Evolutionary conservation across 108 stramenopile genomes (phyloP), one percentile per base, ranked within the genome.

Genomic region (Aurantiochytrium sp.): DNA sequence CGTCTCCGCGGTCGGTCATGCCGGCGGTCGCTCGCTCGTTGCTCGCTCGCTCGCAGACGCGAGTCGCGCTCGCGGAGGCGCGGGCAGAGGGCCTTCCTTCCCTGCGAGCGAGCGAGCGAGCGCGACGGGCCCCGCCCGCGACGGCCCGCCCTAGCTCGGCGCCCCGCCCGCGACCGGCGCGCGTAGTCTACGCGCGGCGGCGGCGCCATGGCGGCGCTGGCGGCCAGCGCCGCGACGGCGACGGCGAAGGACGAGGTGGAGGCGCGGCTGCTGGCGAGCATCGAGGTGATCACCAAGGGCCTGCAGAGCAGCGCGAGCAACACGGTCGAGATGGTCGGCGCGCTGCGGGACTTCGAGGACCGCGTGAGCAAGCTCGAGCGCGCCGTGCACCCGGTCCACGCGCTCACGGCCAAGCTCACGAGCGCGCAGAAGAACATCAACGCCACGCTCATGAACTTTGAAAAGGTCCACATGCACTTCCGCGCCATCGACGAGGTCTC

Each of bases 321-420:
- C 73, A 81, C 73, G 39, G 12, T 6, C 73, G 73, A 48, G 45
- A 81, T 81, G 73, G 73, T 81, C 27, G 45, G 45, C 12, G 73
- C 73, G 21, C 73, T 81, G 36, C 6, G 73, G 8, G 73, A 48
- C 27, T 81, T 81, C 24, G 73, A 81, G 45, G 73, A 24, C 17
- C 39, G 45, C 27, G 73, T 81, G 36, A 30, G 24, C 45, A 81
- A 48, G 45, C 73, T 81, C 27, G 73, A 81, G 45, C 12, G 27
- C 8, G 73, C 73, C 45, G 30, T 81, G 27, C n/a, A 48, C 1
- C 73, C 73, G 2, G 24, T 81, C 2, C 73, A 81, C 12, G 73
- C 39, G 73, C n/a, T 81, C 1, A 81, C 73, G 17, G 42, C n/a
- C 42, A 81, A 81, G 45, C 73, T 81, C 24, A 48, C 73, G 21